These are phyloP conservation scores for Cornus controversa DNA, from an alignment of 148 eudicot species.

Conservation along the genomic window DNA sequence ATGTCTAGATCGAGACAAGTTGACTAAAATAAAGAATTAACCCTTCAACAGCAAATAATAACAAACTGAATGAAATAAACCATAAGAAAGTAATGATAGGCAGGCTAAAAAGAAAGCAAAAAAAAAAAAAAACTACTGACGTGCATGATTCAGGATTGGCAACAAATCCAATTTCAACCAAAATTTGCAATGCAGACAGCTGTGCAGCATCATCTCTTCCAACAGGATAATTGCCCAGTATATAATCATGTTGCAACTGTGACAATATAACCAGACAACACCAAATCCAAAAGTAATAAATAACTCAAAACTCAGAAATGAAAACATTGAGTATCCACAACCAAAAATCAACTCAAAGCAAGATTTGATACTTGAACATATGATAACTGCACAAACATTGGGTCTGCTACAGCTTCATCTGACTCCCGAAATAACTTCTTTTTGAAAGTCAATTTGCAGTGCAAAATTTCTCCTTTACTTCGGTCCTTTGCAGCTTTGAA, in stretches of 20 bases:
- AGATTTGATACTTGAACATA: constrained; percentile 76
- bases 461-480: constrained; percentile 93
- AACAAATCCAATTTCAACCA: constrained; percentile 85
- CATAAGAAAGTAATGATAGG: neutral
- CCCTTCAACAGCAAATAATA: neutral
- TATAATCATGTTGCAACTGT: constrained; percentile 98
- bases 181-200: constrained; percentile 85
- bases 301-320: constrained; percentile 5
- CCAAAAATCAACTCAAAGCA: neutral
- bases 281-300: neutral
- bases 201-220: constrained; percentile 98
- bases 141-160: constrained; percentile 78
- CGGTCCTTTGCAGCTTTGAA: constrained; percentile 95
- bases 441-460: constrained; percentile 88
- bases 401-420: constrained; percentile 91
- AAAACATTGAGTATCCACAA: neutral
- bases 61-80: neutral
- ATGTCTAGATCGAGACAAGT: neutral
- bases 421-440: constrained; percentile 95
- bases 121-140: constrained; percentile 45
- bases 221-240: constrained; percentile 94
- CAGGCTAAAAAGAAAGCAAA: neutral
- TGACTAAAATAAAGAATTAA: neutral
- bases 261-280: constrained; percentile 7
- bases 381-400: constrained; percentile 95